These are phyloP conservation scores for Geotrichum bryndzae DNA, from an alignment of 1,139 yeast genomes.

Conservation along the genomic window DNA sequence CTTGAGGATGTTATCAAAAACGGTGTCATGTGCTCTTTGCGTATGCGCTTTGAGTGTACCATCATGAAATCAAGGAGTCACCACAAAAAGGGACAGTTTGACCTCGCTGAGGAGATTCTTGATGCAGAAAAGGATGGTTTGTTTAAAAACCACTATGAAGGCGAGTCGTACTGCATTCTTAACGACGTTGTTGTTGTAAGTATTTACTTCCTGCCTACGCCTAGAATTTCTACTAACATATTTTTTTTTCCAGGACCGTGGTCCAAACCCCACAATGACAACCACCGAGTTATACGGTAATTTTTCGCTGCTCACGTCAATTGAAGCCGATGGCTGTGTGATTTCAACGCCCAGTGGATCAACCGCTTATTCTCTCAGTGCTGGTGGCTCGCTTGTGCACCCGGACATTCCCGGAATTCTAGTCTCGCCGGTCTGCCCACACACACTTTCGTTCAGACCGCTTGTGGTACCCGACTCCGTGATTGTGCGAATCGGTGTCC, in stretches of 20 bases:
- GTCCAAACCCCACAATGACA: conserved; percentile 74
- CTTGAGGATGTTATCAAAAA: conserved; percentile 51
- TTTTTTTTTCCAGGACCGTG: conserved; percentile 48
- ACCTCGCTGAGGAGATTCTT: conserved; percentile 33
- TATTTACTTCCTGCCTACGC: not conserved
- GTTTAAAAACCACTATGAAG: conserved; percentile 31
- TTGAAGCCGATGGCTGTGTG: conserved; percentile 81
- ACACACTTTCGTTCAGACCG: conserved; percentile 78
- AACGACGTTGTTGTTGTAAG: conserved; percentile 63
- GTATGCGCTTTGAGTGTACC: conserved; percentile 76
- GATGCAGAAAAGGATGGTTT: conserved; percentile 29
- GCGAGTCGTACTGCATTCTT: conserved; percentile 53
- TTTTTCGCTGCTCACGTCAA: conserved; percentile 68
- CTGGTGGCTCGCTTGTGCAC: conserved; percentile 86
- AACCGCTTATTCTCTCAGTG: conserved; percentile 78
- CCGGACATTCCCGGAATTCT: conserved; percentile 78
- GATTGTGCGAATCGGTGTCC: conserved; percentile 62
- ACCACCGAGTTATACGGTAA: conserved; percentile 74
- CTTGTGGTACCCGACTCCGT: conserved; percentile 68
- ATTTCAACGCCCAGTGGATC: conserved; percentile 89
- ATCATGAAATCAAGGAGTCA: conserved; percentile 42
- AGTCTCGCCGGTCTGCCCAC: conserved; percentile 80
- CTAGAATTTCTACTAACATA: not conserved
- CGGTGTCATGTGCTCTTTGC: conserved; percentile 60
- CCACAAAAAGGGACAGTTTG: conserved; percentile 18